Evolutionary conservation across 805 yeast species (phyloP), one percentile per base, ranked within the genome.

Genomic region (Ogataea wickerhamii): DNA sequence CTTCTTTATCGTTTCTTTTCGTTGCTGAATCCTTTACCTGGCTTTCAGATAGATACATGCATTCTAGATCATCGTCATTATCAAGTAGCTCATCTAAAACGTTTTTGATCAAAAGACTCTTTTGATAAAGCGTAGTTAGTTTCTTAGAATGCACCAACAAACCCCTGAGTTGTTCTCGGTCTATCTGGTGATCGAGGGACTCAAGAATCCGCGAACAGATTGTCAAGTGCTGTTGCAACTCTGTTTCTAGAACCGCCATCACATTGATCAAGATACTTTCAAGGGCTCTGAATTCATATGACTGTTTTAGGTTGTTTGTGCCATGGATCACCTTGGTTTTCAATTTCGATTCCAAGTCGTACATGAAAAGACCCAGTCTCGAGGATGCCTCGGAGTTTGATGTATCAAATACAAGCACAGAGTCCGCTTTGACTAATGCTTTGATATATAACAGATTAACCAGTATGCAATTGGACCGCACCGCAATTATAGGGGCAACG

Each of bases 401-500:
- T 11, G 87, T 80, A 54, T 93, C 98, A 60, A 93, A 93, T 1
- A 93, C 73, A 63, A 85, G 73, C 7, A 93, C 94, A 45, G 73
- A 67, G 52, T 91, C 87, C 28, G 76, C 72, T 51, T 83, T 85
- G n/a, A 93, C 77, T 32, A 93, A 69, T 1, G 97, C 98, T 48
- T 93, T 83, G 34, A 93, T 87, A 57, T 89, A 93, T 26, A 93
- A 64, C 53, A 93, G 63, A 56, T 88, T 89, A 34, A 93, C 78
- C 37, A 93, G 66, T 14, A 91, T 84, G 36, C 94, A 82, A 46
- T 76, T 74, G 18, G 76, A 71, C 42, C 97, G 73, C 17, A 88
- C 87, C 43, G 89, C 80, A 32, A 93, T 82, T 14, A 87, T 78
- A 0, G 98, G 98, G 3, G 89, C 89, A 16, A 91, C 86, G 60